Evolutionary conservation across 192 early-diverging fungal species (phyloP), one percentile per base, ranked within the genome.

Genomic region (Cladochytrium replicatum): DNA sequence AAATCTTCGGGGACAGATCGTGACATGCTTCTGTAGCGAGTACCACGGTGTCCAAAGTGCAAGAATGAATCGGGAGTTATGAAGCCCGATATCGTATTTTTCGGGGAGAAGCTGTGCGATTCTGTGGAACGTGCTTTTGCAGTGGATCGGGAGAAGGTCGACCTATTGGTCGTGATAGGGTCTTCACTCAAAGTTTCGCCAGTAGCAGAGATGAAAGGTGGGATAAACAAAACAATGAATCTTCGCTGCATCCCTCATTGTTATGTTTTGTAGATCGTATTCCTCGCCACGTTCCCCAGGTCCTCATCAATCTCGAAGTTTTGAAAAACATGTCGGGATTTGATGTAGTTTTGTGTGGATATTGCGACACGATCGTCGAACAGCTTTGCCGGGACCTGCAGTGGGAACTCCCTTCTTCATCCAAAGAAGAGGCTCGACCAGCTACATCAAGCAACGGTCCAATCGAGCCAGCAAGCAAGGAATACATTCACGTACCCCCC

Each of bases 11-110:
- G 25, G 23, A 48, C 25, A 15, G 21, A 37, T 41, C 43, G 26
- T 39, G 15, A 30, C 6, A 25, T n/a, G 27, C n/a, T 32, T 52
- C 38, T 7, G 41, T 9, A 74, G 71, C 66, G 59, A 3, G 82
- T 93, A 8, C 85, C 85, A 0, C 76, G 81, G 32, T 96, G 89
- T 51, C 83, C 75, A 2, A 48, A 72, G 38, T 96, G 90, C 67
- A 52, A 64, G 2, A 68, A 79, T 9, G 68, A 72, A n/a, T 69
- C 81, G 17, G 75, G 61, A 4, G 32, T 72, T 15, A 88, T 97
- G 78, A 97, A 98, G 54, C 95, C 95, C 0, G 91, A 92, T 48
- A 99, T 99, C 48, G 83, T 88, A 13, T 99, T 99, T 58, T 99
- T 99, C 69, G 92, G 91, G 22, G 96, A 99, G 52, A 82, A 86